Percentiles rank a stretch among this genome's conserved stretches.
Conservation (phyloP, 2,329 filamentous ascomycete species). For the Karstenula rhodostoma region DNA sequence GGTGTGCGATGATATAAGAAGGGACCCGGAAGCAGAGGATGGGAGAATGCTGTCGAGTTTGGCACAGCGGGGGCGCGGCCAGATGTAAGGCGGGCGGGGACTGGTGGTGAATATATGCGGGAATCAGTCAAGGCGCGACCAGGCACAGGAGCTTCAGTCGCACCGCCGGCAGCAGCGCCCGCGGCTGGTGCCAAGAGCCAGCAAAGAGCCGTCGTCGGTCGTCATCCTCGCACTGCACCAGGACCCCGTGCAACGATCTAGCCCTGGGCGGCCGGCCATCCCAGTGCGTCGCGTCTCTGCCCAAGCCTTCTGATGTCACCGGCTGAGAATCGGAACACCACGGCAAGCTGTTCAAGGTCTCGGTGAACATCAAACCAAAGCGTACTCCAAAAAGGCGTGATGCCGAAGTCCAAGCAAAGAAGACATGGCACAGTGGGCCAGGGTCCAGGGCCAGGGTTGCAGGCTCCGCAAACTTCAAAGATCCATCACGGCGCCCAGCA, state of each 20-base stretch:
- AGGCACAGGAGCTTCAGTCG: not conserved
- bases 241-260: constrained; percentile 9
- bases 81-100: not conserved
- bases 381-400: not conserved
- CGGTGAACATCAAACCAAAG: too few species aligned
- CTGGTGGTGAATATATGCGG: not conserved
- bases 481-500: constrained; percentile 3
- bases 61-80: not conserved
- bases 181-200: constrained; percentile 7
- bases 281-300: not conserved
- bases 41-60: not conserved
- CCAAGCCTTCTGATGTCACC: constrained; percentile 7
- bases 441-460: constrained; percentile 4
- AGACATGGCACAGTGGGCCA: not conserved
- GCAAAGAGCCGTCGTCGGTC: constrained; percentile 5
- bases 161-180: not conserved
- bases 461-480: not conserved
- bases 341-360: not conserved
- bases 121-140: constrained; percentile 1
- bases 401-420: not conserved
- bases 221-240: constrained; percentile 6
- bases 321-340: not conserved
- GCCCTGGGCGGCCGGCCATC: not conserved
- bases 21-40: not conserved
- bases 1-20: not conserved